Evolutionary conservation across 495 filamentous ascomycete genomes (phyloP).

Genomic region (Lophiostoma macrostomum): DNA sequence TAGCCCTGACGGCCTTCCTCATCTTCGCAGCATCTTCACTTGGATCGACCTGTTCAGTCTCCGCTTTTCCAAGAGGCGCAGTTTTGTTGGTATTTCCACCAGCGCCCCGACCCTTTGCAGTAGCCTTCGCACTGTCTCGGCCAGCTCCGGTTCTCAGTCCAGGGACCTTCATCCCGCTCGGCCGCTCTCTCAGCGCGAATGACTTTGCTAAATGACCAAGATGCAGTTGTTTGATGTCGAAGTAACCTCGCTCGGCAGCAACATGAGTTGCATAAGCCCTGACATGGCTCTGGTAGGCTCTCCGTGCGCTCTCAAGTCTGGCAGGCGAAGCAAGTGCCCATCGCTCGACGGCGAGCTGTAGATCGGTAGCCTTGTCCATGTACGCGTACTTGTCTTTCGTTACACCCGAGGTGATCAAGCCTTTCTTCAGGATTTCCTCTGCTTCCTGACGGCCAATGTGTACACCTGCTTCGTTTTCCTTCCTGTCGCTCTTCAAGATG

Average conservation of each 20-base stretch:
- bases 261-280: slow-evolving; percentile 94
- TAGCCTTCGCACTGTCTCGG: slow-evolving; percentile 37
- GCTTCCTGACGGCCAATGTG: slow-evolving; percentile 49
- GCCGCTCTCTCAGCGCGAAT: slow-evolving; percentile 83
- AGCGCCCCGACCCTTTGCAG: slow-evolving; percentile 31
- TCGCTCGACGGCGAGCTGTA: slow-evolving; percentile 70
- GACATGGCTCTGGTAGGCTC: slow-evolving; percentile 86
- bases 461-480: slow-evolving; percentile 54
- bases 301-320: slow-evolving; percentile 67
- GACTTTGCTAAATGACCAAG: slow-evolving; percentile 91
- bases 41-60: slow-evolving; percentile 40
- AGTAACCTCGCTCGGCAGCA: slow-evolving; percentile 72
- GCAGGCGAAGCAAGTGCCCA: slow-evolving; percentile 62
- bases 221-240: slow-evolving; percentile 85
- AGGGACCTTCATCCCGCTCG: slow-evolving; percentile 77
- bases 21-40: slow-evolving; percentile 61
- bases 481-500: slow-evolving; percentile 59
- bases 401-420: slow-evolving; percentile 47
- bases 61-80: slow-evolving; percentile 33
- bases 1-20: slow-evolving; percentile 57
- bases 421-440: slow-evolving; percentile 60
- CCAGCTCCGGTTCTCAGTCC: slow-evolving; percentile 48
- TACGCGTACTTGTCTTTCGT: slow-evolving; percentile 55
- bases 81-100: slow-evolving; percentile 43
- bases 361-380: slow-evolving; percentile 63